Base-by-base conservation (phyloP, 768 basidiomycete species). In the Russula vinacea region DNA sequence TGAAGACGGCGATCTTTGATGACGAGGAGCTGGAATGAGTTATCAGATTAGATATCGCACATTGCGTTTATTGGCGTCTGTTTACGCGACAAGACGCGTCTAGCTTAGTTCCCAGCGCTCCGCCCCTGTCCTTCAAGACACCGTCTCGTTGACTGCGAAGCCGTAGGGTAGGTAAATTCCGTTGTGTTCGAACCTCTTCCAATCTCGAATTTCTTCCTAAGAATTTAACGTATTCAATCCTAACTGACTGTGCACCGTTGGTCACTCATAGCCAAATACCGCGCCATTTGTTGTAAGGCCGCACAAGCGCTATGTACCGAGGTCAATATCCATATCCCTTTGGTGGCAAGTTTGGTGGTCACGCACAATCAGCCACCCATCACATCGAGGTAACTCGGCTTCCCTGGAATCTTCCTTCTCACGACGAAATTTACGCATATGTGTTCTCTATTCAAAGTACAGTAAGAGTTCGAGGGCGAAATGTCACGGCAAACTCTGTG, bases 1-100 rank as follows among this genome's bases (percentile, higher is more conserved):
- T 89, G 0, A 83, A 83, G 73, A 89, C 87, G 0, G 91, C 90
- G 13, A 90, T 92, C 58, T 92, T 93, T 73, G 76, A 76, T 22
- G 89, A 91, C 66, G 91, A 93, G 54, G 77, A 71, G 53, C 62
- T 76, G 13, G 62, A 64, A n/a, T 61, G 52, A 40, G 54, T 42
- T 1, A 44, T 44, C 9, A 39, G 17, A 44, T 17, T n/a, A 45
- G 44, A 45, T 45, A 45, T 45, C n/a, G 42, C n/a, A 19, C 16
- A 26, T 59, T 59, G 51, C 58, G 58, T 58, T 49, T 59, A 29
- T 60, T 60, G 58, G 49, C 58, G 40, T 60, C 52, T 61, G 22
- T 61, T 61, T 54, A 61, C 52, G 63, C 53, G 58, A 17, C 44
- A 8, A 40, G 57, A 49, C 63, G 63, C 63, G 63, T 50, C 33